These are phyloP conservation scores for Phycomyces nitens DNA, from an alignment of 192 early-diverging fungal genomes.

Conservation along the genomic window DNA sequence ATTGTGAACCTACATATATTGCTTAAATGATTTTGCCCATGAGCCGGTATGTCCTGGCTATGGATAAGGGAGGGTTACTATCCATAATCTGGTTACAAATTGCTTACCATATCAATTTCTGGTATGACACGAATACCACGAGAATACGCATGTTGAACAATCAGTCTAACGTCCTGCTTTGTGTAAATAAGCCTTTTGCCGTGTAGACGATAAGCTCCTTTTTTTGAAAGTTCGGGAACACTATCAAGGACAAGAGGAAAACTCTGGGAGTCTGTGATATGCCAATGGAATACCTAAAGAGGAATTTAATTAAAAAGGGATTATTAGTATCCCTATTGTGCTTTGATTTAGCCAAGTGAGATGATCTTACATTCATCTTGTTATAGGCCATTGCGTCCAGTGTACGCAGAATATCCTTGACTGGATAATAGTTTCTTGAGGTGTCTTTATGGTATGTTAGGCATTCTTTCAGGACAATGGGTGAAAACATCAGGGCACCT, in stretches of 20 bases:
- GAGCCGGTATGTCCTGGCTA: slow-evolving; percentile 73
- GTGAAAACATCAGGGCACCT: neutral
- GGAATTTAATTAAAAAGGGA: neutral
- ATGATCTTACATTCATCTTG: slow-evolving; percentile 63
- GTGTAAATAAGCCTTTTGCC: slow-evolving; percentile 63
- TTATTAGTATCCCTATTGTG: neutral
- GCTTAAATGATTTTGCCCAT: slow-evolving; percentile 31
- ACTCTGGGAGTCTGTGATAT: slow-evolving; percentile 67
- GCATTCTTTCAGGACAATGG: neutral
- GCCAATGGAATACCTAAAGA: slow-evolving; percentile 67
- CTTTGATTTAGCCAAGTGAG: neutral
- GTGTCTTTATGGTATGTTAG: slow-evolving; percentile 46
- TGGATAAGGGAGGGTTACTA: no score
- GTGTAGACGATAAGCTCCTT: slow-evolving; percentile 61
- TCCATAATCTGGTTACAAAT: neutral
- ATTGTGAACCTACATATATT: slow-evolving; percentile 30
- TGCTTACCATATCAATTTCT: slow-evolving; percentile 77
- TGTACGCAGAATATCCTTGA: slow-evolving; percentile 60
- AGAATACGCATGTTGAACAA: slow-evolving; percentile 69
- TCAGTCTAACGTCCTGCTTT: slow-evolving; percentile 60
- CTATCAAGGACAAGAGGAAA: slow-evolving; percentile 63
- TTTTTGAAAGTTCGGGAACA: slow-evolving; percentile 57
- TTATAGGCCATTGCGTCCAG: slow-evolving; percentile 79
- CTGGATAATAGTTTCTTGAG: slow-evolving; percentile 66
- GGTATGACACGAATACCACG: slow-evolving; percentile 88